Percentiles rank a stretch among this genome's conserved stretches.
These are phyloP conservation scores for Strigomonas culicis DNA, from an alignment of 208 protist species.

Conservation along the genomic window DNA sequence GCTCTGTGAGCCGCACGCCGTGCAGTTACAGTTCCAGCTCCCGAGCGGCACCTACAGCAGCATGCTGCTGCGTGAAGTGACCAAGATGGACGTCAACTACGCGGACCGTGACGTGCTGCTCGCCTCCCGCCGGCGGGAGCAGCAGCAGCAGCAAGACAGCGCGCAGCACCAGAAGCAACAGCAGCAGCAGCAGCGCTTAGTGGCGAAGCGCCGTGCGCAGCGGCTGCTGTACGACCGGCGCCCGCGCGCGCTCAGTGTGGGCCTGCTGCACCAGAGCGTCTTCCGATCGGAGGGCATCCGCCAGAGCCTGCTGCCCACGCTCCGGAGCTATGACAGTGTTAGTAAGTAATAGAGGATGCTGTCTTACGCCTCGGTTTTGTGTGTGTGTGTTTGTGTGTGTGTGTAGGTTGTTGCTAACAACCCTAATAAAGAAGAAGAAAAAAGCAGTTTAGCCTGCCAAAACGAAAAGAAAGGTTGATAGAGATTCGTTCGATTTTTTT, in stretches of 20 bases:
- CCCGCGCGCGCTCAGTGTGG: conserved; percentile 65
- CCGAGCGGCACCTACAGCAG: conserved; percentile 64
- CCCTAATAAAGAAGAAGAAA: not conserved
- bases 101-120: conserved; percentile 27
- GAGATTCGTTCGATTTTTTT: not conserved
- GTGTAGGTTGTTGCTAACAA: conserved; percentile 5
- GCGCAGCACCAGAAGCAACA: conserved; percentile 32
- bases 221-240: conserved; percentile 29
- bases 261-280: conserved; percentile 82
- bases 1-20: not conserved
- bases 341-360: conserved; percentile 41
- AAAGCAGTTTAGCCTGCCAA: not conserved
- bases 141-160: not conserved
- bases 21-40: conserved; percentile 59
- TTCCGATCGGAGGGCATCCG: conserved; percentile 80
- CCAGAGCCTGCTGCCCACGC: conserved; percentile 66
- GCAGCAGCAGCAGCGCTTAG: conserved; percentile 38
- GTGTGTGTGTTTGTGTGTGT: conserved; percentile 11
- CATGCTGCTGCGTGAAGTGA: conserved; percentile 79
- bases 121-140: not conserved
- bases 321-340: conserved; percentile 83
- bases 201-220: conserved; percentile 63
- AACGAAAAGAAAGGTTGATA: conserved; percentile 1
- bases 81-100: conserved; percentile 81
- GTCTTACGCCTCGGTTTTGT: not conserved